Percentiles rank a stretch among this genome's conserved stretches.
Evolutionary conservation across 768 basidiomycete genomes (phyloP).

Genomic region (Daedalea quercina): DNA sequence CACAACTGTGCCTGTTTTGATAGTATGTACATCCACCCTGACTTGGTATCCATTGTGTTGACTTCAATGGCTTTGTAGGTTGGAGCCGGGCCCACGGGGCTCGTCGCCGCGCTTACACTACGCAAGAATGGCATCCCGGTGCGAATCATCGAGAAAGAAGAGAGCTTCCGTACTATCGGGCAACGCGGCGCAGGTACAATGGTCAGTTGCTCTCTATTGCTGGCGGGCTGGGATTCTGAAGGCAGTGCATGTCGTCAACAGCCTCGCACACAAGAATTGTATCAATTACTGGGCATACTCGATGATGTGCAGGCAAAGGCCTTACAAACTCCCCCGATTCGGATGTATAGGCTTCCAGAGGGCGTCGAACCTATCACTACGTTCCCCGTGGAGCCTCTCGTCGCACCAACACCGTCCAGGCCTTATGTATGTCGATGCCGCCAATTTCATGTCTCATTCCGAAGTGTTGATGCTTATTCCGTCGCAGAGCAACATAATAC

Average conservation of each 20-base stretch:
- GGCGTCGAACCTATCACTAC: slow-evolving; percentile 5
- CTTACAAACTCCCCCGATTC: background rate
- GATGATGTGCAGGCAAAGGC: slow-evolving; percentile 11
- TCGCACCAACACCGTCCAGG: slow-evolving; percentile 6
- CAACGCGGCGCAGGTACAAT: slow-evolving; percentile 16
- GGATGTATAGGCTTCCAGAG: slow-evolving; percentile 14
- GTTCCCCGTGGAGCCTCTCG: slow-evolving; percentile 2
- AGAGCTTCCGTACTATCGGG: slow-evolving; percentile 8
- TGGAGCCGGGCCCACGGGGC: slow-evolving; percentile 11
- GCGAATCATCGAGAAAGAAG: slow-evolving; percentile 11
- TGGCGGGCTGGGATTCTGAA: slow-evolving; percentile 5
- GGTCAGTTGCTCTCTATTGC: slow-evolving; percentile 1
- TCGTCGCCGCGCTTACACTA: slow-evolving; percentile 8
- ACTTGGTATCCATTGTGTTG: no score
- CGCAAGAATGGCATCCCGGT: slow-evolving; percentile 9
- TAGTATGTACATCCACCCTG: background rate
- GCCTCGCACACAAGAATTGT: slow-evolving; percentile 13
- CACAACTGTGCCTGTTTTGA: background rate
- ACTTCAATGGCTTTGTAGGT: background rate
- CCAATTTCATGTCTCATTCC: no score
- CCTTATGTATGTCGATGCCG: slow-evolving; percentile 18
- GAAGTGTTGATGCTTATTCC: background rate
- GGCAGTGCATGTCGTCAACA: slow-evolving; percentile 11
- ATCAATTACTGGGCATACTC: slow-evolving; percentile 13
- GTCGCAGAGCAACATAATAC: background rate